Conservation (phyloP, 768 basidiomycete species). For the Boletus pseudopeckii region DNA sequence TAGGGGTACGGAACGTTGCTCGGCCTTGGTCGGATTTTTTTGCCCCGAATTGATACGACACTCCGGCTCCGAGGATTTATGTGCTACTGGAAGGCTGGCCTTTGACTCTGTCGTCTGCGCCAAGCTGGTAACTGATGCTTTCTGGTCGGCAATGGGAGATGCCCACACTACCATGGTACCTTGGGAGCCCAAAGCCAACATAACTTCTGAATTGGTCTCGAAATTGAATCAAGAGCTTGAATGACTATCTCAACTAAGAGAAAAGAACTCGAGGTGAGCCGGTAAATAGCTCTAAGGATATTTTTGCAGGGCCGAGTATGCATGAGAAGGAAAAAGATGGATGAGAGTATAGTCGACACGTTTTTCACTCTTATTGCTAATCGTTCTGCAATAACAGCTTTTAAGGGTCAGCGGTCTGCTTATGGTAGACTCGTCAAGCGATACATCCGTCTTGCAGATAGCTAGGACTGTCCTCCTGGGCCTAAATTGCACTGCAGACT, state of each 20-base stretch:
- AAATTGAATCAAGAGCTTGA: background rate
- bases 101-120: background rate
- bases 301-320: background rate
- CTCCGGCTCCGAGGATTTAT: background rate
- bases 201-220: background rate
- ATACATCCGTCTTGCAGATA: too few relatives aligned
- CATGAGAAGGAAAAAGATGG: background rate
- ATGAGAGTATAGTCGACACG: too few relatives aligned
- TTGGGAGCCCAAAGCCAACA: too few relatives aligned
- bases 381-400: too few relatives aligned
- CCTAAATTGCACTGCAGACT: background rate
- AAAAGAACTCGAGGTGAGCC: background rate
- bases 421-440: too few relatives aligned
- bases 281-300: background rate
- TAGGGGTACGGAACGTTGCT: background rate
- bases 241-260: background rate
- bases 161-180: background rate
- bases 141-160: background rate
- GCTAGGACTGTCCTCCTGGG: background rate
- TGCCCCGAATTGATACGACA: too few relatives aligned
- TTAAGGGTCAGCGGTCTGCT: too few relatives aligned
- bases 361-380: too few relatives aligned
- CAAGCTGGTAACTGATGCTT: background rate
- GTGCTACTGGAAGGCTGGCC: background rate
- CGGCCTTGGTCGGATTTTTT: too few relatives aligned